Percentiles rank a stretch among this genome's conserved stretches.
Evolutionary conservation across 1,284 basidiomycete genomes (phyloP).

Genomic region (Malassezia obtusa): DNA sequence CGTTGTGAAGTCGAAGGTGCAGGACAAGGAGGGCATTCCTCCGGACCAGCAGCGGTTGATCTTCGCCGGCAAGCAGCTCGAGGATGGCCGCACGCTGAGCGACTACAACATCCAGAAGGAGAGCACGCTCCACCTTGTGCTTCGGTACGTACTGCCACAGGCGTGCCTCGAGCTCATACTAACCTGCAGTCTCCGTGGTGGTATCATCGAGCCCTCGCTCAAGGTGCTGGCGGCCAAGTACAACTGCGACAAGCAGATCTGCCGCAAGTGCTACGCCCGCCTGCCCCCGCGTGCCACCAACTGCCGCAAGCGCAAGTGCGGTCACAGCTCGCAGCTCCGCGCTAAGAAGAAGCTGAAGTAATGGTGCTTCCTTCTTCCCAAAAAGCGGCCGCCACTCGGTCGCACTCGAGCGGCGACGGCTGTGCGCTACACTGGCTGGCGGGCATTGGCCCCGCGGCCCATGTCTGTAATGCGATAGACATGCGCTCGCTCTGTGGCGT

Average conservation of each 20-base stretch:
- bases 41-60: constrained; percentile 46
- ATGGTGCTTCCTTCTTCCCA: constrained; percentile 3
- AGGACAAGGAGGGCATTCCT: constrained; percentile 46
- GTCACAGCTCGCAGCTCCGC: constrained; percentile 47
- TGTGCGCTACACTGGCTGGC: background rate
- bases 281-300: constrained; percentile 98
- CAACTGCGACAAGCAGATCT: constrained; percentile 60
- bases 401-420: background rate
- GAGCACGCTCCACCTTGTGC: constrained; percentile 90
- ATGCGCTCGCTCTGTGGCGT: background rate
- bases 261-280: constrained; percentile 99
- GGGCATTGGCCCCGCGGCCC: background rate
- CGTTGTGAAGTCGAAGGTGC: constrained; percentile 54
- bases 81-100: constrained; percentile 40
- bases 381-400: background rate
- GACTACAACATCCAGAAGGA: constrained; percentile 88
- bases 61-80: constrained; percentile 46
- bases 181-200: constrained; percentile 73
- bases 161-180: background rate
- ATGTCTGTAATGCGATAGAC: constrained; percentile 9
- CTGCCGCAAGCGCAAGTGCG: constrained; percentile 66
- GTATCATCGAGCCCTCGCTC: constrained; percentile 96
- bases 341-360: constrained; percentile 97
- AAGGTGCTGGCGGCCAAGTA: constrained; percentile 89
- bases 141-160: constrained; percentile 52